Conservation (phyloP, 2,329 filamentous ascomycete genomes). For the Botryosphaeria dothidea region DNA sequence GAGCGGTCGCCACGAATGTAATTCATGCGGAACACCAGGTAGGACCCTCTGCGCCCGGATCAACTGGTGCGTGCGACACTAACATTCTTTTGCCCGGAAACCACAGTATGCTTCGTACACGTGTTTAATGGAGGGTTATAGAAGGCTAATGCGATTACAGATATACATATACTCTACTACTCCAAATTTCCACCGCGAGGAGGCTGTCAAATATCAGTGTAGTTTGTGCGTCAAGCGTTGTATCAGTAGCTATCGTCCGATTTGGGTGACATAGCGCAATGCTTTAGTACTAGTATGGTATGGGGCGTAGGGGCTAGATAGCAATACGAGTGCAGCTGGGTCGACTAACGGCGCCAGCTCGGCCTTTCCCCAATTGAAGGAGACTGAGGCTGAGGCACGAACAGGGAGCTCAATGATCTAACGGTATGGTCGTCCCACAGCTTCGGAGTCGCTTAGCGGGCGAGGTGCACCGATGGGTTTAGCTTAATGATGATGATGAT, state of each 20-base stretch:
- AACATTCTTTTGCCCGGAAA: background rate
- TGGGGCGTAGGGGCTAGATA: background rate
- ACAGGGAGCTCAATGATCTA: background rate
- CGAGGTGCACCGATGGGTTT: background rate
- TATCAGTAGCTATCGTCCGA: background rate
- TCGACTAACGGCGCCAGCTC: background rate
- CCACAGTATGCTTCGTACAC: background rate
- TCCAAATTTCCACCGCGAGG: background rate
- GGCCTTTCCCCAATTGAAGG: background rate
- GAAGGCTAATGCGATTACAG: background rate
- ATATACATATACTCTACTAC: background rate
- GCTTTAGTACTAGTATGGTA: background rate
- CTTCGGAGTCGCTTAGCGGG: background rate
- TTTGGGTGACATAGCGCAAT: background rate
- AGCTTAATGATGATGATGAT: too few species aligned
- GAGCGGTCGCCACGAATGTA: background rate
- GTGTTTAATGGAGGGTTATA: background rate
- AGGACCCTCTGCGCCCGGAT: background rate
- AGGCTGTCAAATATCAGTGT: background rate
- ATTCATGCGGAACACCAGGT: background rate
- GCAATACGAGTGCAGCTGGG: slow-evolving; percentile 7
- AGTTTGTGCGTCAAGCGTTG: background rate
- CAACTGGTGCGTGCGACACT: background rate
- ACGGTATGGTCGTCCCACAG: background rate
- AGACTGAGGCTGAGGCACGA: background rate